Evolutionary conservation across 306 rosid species (phyloP).

Genomic region (Arachis stenosperma): DNA sequence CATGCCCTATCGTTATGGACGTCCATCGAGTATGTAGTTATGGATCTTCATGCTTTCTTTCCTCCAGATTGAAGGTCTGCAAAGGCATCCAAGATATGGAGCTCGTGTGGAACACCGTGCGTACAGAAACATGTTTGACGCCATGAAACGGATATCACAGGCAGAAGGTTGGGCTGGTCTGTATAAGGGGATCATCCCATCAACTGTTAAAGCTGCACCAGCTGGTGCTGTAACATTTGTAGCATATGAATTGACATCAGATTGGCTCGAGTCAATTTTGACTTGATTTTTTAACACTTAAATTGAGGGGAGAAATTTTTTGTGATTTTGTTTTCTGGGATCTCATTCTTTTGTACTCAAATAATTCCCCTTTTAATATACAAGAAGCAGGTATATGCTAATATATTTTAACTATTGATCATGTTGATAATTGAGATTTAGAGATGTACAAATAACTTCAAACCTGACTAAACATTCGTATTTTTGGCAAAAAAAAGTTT

Average conservation of each 20-base stretch:
- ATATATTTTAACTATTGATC: neutral
- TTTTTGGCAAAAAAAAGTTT: no score
- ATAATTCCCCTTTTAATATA: slow-evolving; percentile 7
- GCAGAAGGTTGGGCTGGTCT: slow-evolving; percentile 88
- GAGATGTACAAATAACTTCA: no score
- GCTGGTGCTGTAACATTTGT: slow-evolving; percentile 93
- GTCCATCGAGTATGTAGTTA: slow-evolving; percentile 15
- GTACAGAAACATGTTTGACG: slow-evolving; percentile 81
- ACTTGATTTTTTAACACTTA: slow-evolving; percentile 43
- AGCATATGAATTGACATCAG: slow-evolving; percentile 75
- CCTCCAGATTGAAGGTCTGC: slow-evolving; percentile 85
- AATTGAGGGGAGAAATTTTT: slow-evolving; percentile 21
- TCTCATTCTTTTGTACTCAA: slow-evolving; percentile 43
- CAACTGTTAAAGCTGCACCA: slow-evolving; percentile 90
- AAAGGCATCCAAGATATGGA: slow-evolving; percentile 90
- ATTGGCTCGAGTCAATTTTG: slow-evolving; percentile 72
- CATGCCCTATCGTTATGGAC: neutral
- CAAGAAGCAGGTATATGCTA: slow-evolving; percentile 1
- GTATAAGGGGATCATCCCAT: slow-evolving; percentile 86
- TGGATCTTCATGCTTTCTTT: slow-evolving; percentile 15
- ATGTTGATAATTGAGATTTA: no score
- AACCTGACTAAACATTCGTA: no score
- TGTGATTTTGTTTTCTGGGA: neutral
- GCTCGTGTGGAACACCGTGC: slow-evolving; percentile 82
- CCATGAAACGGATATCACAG: slow-evolving; percentile 57